A percentile compares a stretch with the other conserved stretches of the same genome.
These are phyloP conservation scores for Yamagishiella unicocca DNA, from an alignment of 139 green algal species.

Conservation along the genomic window DNA sequence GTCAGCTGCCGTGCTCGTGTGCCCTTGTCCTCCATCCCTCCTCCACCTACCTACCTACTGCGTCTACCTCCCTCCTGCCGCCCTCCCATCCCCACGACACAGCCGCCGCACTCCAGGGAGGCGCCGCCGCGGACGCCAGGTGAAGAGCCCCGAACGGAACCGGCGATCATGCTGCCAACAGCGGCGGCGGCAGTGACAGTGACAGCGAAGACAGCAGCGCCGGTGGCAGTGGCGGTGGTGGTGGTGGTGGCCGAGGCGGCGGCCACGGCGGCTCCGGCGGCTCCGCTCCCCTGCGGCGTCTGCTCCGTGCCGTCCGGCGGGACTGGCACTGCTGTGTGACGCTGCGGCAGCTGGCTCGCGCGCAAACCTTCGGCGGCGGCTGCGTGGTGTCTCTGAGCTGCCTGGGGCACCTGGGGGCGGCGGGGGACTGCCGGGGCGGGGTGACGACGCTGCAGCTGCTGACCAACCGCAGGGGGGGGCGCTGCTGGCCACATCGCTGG, in stretches of 20 bases:
- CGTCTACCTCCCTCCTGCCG: neutral
- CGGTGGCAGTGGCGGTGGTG: neutral
- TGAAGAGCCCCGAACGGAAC: neutral
- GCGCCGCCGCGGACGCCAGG: neutral
- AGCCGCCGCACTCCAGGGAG: too few species aligned
- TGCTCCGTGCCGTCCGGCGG: neutral
- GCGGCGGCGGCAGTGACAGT: neutral
- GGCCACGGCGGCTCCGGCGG: neutral
- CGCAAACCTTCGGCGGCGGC: neutral
- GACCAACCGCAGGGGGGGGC: constrained; percentile 1
- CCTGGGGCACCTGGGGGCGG: neutral
- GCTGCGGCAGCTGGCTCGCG: neutral
- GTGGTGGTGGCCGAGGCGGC: too few species aligned
- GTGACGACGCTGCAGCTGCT: constrained; percentile 30
- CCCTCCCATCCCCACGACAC: neutral
- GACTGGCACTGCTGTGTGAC: constrained; percentile 10
- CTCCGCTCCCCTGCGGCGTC: neutral
- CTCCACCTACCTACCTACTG: neutral
- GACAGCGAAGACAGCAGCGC: neutral
- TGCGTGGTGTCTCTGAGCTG: neutral
- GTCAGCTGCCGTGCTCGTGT: neutral
- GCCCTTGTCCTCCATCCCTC: neutral
- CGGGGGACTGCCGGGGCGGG: constrained; percentile 9
- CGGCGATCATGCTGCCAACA: neutral
- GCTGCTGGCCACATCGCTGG: neutral